Base-by-base conservation (phyloP, 805 yeast species). In the Lipomyces anomalus region DNA sequence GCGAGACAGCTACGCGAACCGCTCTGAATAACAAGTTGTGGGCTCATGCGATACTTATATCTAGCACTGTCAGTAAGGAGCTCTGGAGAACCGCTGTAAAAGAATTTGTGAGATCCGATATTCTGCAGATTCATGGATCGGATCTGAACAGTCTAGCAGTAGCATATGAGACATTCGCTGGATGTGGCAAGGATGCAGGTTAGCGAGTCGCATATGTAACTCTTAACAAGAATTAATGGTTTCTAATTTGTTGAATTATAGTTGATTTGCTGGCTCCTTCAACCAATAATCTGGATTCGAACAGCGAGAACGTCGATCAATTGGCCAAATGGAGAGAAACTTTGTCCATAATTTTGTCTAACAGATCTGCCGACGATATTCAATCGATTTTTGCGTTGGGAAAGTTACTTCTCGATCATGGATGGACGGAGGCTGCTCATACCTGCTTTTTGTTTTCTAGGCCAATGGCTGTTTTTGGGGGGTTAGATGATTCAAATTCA, bases 41-140 rank as follows among this genome's bases (percentile, higher is more conserved):
- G 82, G 79, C 90, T 0, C 69, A 88, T 62, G 83, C 95, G 0
- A 64, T 90, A 44, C 61, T 87, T 24, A 67, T 89, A 40, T 80
- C 94, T 1, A 74, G 80, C 48, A 62, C 85, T 16, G 66, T 78
- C 22, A 82, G 92, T 2, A 74, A 76, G 18, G 80, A 77, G 3
- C 69, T 71, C 32, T 81, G 84, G 75, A 64, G 75, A 4, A 65
- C 67, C 28, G 74, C 82, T 2, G 80, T 82, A 4, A 70, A 79
- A 7, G 76, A 72, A 43, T 84, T 78, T 60, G 73, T 76, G 35
- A 72, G 55, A 39, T 76, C 67, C 51, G 30, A 26, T 13, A 13
- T 26, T 9, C 30, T 26, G 11, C n/a, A n/a, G n/a, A n/a, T n/a
- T n/a, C n/a, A n/a, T n/a, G 30, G 30, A 9, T 9, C 30, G 11